Base-by-base conservation (phyloP, 2,329 filamentous ascomycete species). In the Fusarium verrucosum region DNA sequence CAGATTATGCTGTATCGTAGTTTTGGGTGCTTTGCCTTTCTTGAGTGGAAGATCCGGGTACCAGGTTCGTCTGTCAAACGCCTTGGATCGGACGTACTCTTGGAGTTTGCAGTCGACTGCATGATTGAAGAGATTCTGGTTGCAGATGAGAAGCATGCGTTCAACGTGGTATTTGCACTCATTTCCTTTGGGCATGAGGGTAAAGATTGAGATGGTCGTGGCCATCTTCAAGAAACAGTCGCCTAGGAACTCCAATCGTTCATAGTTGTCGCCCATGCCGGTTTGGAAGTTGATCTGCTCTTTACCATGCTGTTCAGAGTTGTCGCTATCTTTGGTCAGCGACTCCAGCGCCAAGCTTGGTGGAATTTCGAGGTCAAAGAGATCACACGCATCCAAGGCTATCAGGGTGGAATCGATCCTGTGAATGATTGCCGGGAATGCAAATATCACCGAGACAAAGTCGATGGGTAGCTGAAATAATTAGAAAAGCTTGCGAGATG, bases 191-290 rank as follows among this genome's bases (percentile, higher is more conserved):
- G 92, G 92, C 19, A 91, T 87, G 25, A 88, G 83, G 1, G 90
- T 89, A 73, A 91, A 98, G 1, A 96, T 82, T 1, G 93, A 89
- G 50, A 99, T 93, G 0, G 94, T 94, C 0, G 94, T 97, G 11
- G 92, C 92, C 89, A 97, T 94, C 77, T 99, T 99, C 58, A 99
- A 82, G 71, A 97, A 97, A 30, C 90, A 91, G 74, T 99, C 95
- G 0, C 95, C 95, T 3, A 98, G 83, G 58, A 97, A 96, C 72
- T 99, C 95, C 0, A 98, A 83, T 13, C 95, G 87, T 75, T 99
- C 95, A 71, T 99, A 99, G 69, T 98, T 98, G 35, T 89, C 89
- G 2, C 93, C 92, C 92, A 97, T 97, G 4, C 93, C 94, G 43
- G 85, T 81, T 69, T 93, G 91, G 42, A 94, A 88, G 67, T 93